Evolutionary conservation across 805 yeast genomes (phyloP).

Genomic region (Ogataea trehaloabstinens): DNA sequence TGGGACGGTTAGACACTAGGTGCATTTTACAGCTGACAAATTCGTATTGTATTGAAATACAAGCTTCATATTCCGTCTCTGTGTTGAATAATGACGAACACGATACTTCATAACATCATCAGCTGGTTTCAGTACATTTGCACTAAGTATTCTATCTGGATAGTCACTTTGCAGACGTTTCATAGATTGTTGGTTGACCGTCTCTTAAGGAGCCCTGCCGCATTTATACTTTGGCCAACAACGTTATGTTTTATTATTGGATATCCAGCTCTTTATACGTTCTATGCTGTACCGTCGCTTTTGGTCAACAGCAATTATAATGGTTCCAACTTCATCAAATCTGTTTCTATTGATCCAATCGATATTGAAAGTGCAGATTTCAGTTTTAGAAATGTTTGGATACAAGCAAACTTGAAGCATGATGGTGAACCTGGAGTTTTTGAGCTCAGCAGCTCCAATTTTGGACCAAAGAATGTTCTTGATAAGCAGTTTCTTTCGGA

Average conservation of each 20-base stretch:
- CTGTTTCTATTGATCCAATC: slow-evolving; percentile 14
- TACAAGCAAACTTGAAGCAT: slow-evolving; percentile 28
- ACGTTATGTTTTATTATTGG: slow-evolving; percentile 45
- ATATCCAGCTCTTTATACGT: slow-evolving; percentile 45
- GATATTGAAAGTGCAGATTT: slow-evolving; percentile 17
- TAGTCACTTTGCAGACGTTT: slow-evolving; percentile 11
- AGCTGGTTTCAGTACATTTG: too few relatives aligned
- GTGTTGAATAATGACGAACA: too few relatives aligned
- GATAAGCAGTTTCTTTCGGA: slow-evolving; percentile 36
- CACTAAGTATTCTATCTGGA: slow-evolving; percentile 14
- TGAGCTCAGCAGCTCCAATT: slow-evolving; percentile 1
- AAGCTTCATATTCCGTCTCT: too few relatives aligned
- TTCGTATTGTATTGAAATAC: too few relatives aligned
- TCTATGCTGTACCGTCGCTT: slow-evolving; percentile 28
- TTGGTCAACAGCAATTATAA: slow-evolving; percentile 10
- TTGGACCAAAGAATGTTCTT: slow-evolving; percentile 27
- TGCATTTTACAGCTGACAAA: too few relatives aligned
- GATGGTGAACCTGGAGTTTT: slow-evolving; percentile 14
- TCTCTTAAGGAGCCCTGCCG: slow-evolving; percentile 38
- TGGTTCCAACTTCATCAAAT: slow-evolving; percentile 13
- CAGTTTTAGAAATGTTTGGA: slow-evolving; percentile 34
- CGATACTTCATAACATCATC: too few relatives aligned
- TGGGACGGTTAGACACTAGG: too few relatives aligned
- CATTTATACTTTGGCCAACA: slow-evolving; percentile 49
- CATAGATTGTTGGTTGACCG: slow-evolving; percentile 11